Base-by-base conservation (phyloP, 2,329 filamentous ascomycete genomes). In the Aspergillus costaricaensis region DNA sequence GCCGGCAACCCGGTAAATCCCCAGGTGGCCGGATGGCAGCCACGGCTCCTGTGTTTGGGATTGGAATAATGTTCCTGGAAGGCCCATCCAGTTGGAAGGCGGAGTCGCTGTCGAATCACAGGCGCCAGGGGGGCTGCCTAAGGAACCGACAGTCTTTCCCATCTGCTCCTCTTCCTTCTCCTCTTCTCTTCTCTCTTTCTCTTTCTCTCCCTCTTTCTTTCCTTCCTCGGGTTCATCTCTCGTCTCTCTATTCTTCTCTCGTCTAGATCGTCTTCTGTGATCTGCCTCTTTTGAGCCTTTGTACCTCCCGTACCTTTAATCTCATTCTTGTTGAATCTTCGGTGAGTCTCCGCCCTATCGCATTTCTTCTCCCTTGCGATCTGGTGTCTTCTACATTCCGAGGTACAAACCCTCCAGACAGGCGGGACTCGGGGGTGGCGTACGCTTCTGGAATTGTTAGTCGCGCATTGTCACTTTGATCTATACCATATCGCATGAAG, bases 71-170 rank as follows among this genome's bases (percentile, higher is more conserved):
- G 19, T 52, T 39, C 23, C 17, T 32, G 39, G 36, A 10, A 6
- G 6, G 6, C 39, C 55, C 32, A 36, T 36, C 12, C 38, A 43
- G 63, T 36, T 36, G 32, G 32, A 36, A 36, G 32, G 32, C 59
- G 62, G 63, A 62, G 58, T 27, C 60, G 30, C 58, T 30, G 62
- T 59, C 64, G 58, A 62, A 66, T 63, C 64, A 65, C 51, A 39
- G 58, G 50, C 47, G 48, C 21, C 44, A 27, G n/a, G 38, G 53
- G 17, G 39, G 39, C 53, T 44, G 53, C 53, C 53, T 55, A 19
- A 55, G 53, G 62, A 47, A 57, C 19, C 23, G 14, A 19, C 21
- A 27, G 25, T 21, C 21, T 21, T 43, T 25, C 19, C 32, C 48
- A 38, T 48, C 53, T 43, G 55, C 58, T 58, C 39, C 50, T 55